Evolutionary conservation across 345 rosid species (phyloP), one percentile per base, ranked within the genome.

Genomic region (Euphorbia pulcherrima): DNA sequence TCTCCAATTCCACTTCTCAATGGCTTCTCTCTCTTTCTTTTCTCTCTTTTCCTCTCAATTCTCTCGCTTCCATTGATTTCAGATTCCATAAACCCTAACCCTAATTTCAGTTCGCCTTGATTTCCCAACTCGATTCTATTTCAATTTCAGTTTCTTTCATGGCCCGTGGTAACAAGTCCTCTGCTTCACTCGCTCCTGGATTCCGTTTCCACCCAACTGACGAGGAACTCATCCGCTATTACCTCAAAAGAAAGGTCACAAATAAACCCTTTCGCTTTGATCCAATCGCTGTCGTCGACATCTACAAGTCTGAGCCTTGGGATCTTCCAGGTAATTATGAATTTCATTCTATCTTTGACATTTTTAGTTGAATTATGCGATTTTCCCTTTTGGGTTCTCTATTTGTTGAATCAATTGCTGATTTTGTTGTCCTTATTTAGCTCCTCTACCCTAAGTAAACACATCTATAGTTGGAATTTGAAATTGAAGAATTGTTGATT

Each of bases 131-230:
- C 17, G 2, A 8, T 2, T 27, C 35, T 5, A 2, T 28, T 28
- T 14, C 8, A 0, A 1, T n/a, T 17, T 52, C 23, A 52, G 6
- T 4, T 4, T n/a, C 24, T 53, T 57, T 11, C 2, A 28, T 92
- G 96, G 87, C 79, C 54, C 85, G 73, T 18, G 67, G 85, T 77
- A 77, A 67, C 50, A 70, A 86, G 33, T 73, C 88, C 20, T 64
- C 80, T 24, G 70, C 83, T 46, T 87, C 85, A 28, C 82, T 90
- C 2, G 94, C 90, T 68, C 98, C 97, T 9, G 98, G 98, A 21
- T 93, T 93, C 75, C 86, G 97, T 20, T 90, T 90, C 74, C 97
- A 87, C 76, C 98, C 98, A 0, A 93, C 97, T 16, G 98, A 93
- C 26, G 98, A 90, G 78, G 98, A 93, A 65, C 86, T 93, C 39